These are phyloP conservation scores for Pseudonectria foliicola DNA, from an alignment of 2,329 filamentous ascomycete genomes.

Conservation along the genomic window DNA sequence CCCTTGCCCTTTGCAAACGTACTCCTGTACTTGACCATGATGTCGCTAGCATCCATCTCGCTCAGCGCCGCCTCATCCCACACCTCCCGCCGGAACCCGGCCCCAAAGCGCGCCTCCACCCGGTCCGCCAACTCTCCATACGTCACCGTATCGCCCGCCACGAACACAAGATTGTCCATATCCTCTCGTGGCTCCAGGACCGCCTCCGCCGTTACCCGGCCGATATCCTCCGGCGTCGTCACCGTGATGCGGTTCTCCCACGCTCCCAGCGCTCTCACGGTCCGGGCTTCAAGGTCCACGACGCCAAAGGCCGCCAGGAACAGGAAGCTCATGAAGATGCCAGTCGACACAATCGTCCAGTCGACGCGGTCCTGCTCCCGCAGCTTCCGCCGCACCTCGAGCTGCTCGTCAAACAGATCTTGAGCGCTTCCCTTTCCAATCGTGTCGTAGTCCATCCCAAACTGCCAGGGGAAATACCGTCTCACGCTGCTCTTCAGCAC, in stretches of 20 bases:
- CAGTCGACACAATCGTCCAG: slow-evolving; percentile 63
- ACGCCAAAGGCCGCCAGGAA: slow-evolving; percentile 58
- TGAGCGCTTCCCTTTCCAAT: slow-evolving; percentile 53
- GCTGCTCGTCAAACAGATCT: slow-evolving; percentile 62
- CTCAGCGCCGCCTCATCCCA: slow-evolving; percentile 40
- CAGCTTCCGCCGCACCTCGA: slow-evolving; percentile 48
- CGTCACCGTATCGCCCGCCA: slow-evolving; percentile 55
- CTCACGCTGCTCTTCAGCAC: slow-evolving; percentile 41
- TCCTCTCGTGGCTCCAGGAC: slow-evolving; percentile 34
- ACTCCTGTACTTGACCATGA: slow-evolving; percentile 51
- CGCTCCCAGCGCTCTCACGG: slow-evolving; percentile 47
- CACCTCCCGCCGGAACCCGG: slow-evolving; percentile 38
- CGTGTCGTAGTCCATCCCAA: slow-evolving; percentile 63
- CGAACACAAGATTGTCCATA: slow-evolving; percentile 43
- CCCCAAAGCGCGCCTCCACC: slow-evolving; percentile 36
- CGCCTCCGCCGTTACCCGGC: slow-evolving; percentile 49
- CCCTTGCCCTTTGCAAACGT: slow-evolving; percentile 54
- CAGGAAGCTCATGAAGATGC: slow-evolving; percentile 64
- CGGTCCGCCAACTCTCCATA: slow-evolving; percentile 48
- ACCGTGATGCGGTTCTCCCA: slow-evolving; percentile 58
- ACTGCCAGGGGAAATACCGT: slow-evolving; percentile 65
- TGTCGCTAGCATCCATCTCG: slow-evolving; percentile 42
- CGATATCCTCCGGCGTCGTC: slow-evolving; percentile 59
- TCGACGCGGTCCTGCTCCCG: slow-evolving; percentile 38
- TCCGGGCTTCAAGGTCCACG: slow-evolving; percentile 39